Conservation (phyloP, 2,329 filamentous ascomycete species). For the Helminthosporium solani region DNA sequence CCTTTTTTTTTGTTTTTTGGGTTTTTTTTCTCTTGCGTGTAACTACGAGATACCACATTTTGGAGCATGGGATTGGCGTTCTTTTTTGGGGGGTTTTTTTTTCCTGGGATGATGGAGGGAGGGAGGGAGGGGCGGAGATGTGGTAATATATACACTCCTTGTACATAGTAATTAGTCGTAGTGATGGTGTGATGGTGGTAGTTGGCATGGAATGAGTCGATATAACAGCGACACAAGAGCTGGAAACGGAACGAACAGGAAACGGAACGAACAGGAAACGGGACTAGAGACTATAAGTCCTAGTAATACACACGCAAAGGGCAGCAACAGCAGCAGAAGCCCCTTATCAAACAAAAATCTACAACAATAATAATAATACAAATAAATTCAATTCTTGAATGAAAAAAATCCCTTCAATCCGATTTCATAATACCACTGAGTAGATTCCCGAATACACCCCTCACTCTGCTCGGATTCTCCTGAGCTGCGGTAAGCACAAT, state of each 20-base stretch:
- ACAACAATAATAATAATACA: neutral
- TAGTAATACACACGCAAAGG: neutral
- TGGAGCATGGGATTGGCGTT: conserved; percentile 3
- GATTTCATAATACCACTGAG: conserved; percentile 24
- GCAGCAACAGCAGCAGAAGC: neutral
- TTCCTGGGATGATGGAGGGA: no score
- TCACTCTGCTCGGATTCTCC: conserved; percentile 24
- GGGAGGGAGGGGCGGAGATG: no score
- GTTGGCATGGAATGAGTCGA: no score
- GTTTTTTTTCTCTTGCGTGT: no score
- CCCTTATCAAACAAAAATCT: neutral
- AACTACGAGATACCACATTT: conserved; percentile 15
- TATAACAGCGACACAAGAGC: no score
- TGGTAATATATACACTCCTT: no score
- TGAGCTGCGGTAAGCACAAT: conserved; percentile 33
- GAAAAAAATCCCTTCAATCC: conserved; percentile 5
- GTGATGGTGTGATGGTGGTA: no score
- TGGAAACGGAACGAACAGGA: no score
- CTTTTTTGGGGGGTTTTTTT: no score
- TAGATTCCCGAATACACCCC: conserved; percentile 33
- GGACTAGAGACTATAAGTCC: neutral
- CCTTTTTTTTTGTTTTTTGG: conserved; percentile 20
- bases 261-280: no score
- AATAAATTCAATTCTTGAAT: no score
- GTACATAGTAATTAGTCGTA: no score